Base-by-base conservation (phyloP, 345 rosid genomes). In the Heritiera littoralis region DNA sequence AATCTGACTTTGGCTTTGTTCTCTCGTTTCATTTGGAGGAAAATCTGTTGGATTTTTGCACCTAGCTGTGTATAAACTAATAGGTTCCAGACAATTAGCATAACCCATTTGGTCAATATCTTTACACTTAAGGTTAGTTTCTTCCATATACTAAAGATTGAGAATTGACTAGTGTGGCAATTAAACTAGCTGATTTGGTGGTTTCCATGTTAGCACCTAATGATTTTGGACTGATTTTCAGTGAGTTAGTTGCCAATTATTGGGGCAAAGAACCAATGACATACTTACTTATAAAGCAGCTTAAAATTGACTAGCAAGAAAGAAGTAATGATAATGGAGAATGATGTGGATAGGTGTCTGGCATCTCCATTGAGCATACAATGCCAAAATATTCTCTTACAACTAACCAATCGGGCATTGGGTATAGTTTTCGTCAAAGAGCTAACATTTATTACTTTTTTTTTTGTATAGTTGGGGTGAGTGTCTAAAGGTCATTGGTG, bases 1-100 rank as follows among this genome's bases (percentile, higher is more conserved):
- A 71, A 72, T 43, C 23, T 40, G 73, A 30, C 75, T 11, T 60
- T 9, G 70, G 66, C 75, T 68, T 75, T 13, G 38, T 59, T 13
- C 52, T 43, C 59, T 30, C 7, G 12, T 51, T 8, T 30, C 60
- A 8, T 48, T 35, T 13, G 56, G 14, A 11, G 15, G 17, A 61
- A 75, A 76, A 74, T 63, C 72, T 18, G 17, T 3, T 18, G 40
- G 38, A 58, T 58, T 40, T 54, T 56, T 78, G 38, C n/a, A 68
- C 66, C 52, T 38, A 49, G 35, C 12, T 30, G n/a, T 11, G 6
- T 23, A 14, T 12, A 45, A 45, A 14, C 30, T 58, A n/a, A 49
- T 66, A 69, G 68, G 41, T 23, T 23, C 12, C 12, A 73, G 64
- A 35, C 72, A 52, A 55, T 11, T 55, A 55, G 32, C 35, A 48